These are phyloP conservation scores for Musa schizocarpa DNA, from an alignment of 176 grass and related monocot genomes.

Conservation along the genomic window DNA sequence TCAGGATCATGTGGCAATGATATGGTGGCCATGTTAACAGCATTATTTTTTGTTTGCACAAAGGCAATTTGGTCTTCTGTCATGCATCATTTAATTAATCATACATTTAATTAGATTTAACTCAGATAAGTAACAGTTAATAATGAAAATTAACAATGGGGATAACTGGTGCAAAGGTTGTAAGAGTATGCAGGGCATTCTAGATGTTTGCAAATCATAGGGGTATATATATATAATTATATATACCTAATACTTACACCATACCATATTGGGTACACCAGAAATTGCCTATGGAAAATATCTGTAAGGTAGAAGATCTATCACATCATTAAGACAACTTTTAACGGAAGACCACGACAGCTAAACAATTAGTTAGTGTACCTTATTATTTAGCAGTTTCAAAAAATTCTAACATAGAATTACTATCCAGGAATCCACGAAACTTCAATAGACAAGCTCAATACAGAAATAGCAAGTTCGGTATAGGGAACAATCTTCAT, in stretches of 20 bases:
- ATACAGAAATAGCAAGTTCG: too few species aligned
- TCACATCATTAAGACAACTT: not conserved
- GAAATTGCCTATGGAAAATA: not conserved
- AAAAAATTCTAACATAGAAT: not conserved
- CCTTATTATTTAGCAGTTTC: not conserved
- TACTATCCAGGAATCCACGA: not conserved
- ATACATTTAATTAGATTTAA: too few species aligned
- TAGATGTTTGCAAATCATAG: not conserved
- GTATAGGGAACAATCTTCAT: too few species aligned
- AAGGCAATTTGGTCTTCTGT: too few species aligned
- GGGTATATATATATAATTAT: not conserved
- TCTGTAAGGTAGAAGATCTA: not conserved
- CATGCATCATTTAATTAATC: too few species aligned
- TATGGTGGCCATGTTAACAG: too few species aligned
- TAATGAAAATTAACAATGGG: too few species aligned
- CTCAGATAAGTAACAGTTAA: too few species aligned
- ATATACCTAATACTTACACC: not conserved
- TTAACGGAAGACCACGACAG: not conserved
- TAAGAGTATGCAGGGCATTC: not conserved
- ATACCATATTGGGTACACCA: not conserved
- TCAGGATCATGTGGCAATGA: too few species aligned
- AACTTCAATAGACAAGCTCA: not conserved
- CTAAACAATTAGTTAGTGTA: not conserved
- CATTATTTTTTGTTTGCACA: too few species aligned
- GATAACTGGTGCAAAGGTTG: not conserved